These are phyloP conservation scores for Picea abies DNA, from an alignment of 83 land plant genomes.

Conservation along the genomic window DNA sequence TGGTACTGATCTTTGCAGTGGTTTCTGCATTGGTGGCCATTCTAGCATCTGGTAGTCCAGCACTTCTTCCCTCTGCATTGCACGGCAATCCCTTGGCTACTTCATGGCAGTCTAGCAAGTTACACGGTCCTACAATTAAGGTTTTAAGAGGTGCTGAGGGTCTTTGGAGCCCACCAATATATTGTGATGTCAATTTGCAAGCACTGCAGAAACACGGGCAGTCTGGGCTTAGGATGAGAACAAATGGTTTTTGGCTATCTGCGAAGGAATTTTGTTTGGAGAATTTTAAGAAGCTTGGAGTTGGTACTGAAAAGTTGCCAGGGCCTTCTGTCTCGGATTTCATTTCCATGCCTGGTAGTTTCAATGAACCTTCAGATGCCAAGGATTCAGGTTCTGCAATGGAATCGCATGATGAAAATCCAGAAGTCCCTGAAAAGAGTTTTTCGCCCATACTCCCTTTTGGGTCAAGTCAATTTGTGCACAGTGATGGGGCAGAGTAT, in stretches of 20 bases:
- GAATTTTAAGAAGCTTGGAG: too few relatives aligned
- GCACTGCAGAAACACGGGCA: background rate
- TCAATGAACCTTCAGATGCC: too few relatives aligned
- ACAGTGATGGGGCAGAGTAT: background rate
- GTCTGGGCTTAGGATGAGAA: background rate
- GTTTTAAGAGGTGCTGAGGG: background rate
- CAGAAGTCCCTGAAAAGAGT: background rate
- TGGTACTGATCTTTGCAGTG: background rate
- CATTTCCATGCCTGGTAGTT: too few relatives aligned
- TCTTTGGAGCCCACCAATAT: background rate
- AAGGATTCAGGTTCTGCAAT: too few relatives aligned
- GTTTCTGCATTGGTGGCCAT: background rate
- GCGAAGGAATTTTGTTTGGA: background rate
- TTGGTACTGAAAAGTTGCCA: too few relatives aligned
- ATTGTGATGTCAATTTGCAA: background rate
- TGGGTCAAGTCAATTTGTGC: background rate
- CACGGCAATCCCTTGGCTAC: background rate
- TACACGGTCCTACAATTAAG: background rate
- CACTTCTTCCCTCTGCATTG: background rate
- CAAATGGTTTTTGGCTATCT: too few relatives aligned
- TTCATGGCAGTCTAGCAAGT: constrained; percentile 3
- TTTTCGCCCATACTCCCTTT: background rate
- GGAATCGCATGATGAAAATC: too few relatives aligned
- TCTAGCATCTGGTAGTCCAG: constrained; percentile 8
- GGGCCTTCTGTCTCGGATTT: too few relatives aligned